Conservation (phyloP, 371 early-diverging fungal species). For the Astathelohania contejeani region DNA sequence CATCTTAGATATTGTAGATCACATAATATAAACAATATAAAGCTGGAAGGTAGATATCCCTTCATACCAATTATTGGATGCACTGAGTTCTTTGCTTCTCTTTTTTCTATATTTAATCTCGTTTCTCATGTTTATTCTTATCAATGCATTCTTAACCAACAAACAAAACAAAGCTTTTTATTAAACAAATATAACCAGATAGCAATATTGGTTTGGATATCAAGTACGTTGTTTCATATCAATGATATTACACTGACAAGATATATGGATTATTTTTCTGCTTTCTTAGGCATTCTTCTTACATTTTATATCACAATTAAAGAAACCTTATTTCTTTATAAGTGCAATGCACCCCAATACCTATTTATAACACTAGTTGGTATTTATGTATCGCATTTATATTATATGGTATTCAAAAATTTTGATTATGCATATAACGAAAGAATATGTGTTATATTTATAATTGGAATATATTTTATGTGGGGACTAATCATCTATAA, state of each 20-base stretch:
- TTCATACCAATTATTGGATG: slow-evolving; percentile 32
- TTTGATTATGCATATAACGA: slow-evolving; percentile 43
- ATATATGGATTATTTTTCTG: slow-evolving; percentile 40
- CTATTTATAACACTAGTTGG: slow-evolving; percentile 2
- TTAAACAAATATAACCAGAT: slow-evolving; percentile 23
- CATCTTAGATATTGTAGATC: neutral
- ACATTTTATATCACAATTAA: slow-evolving; percentile 18
- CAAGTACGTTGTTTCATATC: slow-evolving; percentile 40
- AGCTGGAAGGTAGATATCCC: slow-evolving; percentile 38
- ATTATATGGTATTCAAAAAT: slow-evolving; percentile 31
- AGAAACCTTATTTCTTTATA: slow-evolving; percentile 11
- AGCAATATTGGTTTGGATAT: slow-evolving; percentile 26
- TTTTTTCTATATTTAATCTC: slow-evolving; percentile 32
- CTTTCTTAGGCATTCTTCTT: slow-evolving; percentile 24
- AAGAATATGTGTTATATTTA: slow-evolving; percentile 20
- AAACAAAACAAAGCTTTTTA: neutral
- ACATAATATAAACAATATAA: slow-evolving; percentile 22
- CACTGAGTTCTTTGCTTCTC: slow-evolving; percentile 33
- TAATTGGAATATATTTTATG: slow-evolving; percentile 10
- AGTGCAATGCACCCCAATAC: neutral
- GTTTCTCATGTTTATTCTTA: neutral
- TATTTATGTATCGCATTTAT: slow-evolving; percentile 28
- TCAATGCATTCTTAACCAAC: neutral
- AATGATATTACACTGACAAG: slow-evolving; percentile 35
- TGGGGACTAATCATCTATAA: slow-evolving; percentile 13